Conservation (phyloP, 2,329 filamentous ascomycete genomes). For the Fusarium anguioides region DNA sequence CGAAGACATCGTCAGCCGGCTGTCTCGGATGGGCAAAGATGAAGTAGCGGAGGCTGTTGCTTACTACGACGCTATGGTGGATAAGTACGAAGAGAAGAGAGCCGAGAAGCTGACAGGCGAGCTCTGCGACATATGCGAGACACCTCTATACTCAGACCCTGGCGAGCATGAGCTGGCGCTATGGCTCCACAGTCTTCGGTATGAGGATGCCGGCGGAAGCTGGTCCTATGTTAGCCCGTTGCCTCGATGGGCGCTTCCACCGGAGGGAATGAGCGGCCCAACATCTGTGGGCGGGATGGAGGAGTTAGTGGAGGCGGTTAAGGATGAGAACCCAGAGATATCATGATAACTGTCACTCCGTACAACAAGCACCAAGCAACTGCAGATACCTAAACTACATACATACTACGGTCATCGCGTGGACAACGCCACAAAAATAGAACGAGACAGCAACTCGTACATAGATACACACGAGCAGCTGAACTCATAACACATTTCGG, state of each 20-base stretch:
- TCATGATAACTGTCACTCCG: slow-evolving; percentile 36
- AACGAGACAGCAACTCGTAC: slow-evolving; percentile 27
- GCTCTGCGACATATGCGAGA: slow-evolving; percentile 82
- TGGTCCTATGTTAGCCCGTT: slow-evolving; percentile 91
- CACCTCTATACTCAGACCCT: slow-evolving; percentile 92
- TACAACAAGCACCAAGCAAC: slow-evolving; percentile 31
- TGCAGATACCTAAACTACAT: slow-evolving; percentile 15
- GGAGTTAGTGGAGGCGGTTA: slow-evolving; percentile 67
- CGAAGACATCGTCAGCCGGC: slow-evolving; percentile 86
- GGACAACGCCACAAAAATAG: slow-evolving; percentile 30
- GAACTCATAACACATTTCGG: slow-evolving; percentile 21
- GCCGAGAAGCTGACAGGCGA: slow-evolving; percentile 94
- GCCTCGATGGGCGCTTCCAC: slow-evolving; percentile 88
- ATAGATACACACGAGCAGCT: slow-evolving; percentile 23
- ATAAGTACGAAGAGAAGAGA: slow-evolving; percentile 87
- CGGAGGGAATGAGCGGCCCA: slow-evolving; percentile 76
- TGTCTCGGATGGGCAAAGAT: slow-evolving; percentile 92
- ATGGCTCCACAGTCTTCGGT: slow-evolving; percentile 91
- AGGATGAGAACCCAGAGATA: slow-evolving; percentile 58
- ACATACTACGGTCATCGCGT: slow-evolving; percentile 6
- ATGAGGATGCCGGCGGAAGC: slow-evolving; percentile 82
- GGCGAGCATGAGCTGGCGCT: slow-evolving; percentile 90
- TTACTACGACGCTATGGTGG: slow-evolving; percentile 94
- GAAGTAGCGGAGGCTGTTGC: slow-evolving; percentile 91
- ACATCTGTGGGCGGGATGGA: slow-evolving; percentile 72